A percentile compares a stretch with the other conserved stretches of the same genome.
Conservation (phyloP, 78 protist species). For the Creolimax fragrantissima region DNA sequence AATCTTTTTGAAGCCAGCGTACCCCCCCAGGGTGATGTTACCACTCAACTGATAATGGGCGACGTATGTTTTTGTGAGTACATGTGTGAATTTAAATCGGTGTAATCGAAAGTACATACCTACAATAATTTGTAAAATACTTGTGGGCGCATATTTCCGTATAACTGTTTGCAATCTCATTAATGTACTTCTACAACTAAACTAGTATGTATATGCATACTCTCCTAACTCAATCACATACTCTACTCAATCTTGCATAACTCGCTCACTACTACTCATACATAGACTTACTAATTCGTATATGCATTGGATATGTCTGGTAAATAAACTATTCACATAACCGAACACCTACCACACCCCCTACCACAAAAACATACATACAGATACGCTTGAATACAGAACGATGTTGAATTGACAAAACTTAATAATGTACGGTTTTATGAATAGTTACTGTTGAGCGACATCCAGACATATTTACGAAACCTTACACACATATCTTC, state of each 20-base stretch:
- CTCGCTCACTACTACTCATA: too few relatives aligned
- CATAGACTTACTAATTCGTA: too few relatives aligned
- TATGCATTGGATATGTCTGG: too few relatives aligned
- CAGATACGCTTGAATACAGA: too few relatives aligned
- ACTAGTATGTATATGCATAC: background rate
- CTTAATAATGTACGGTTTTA: too few relatives aligned
- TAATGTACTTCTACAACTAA: background rate
- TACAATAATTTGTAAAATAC: background rate
- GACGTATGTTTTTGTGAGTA: background rate
- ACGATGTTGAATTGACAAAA: too few relatives aligned
- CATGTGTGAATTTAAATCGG: too few relatives aligned
- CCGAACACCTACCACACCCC: too few relatives aligned
- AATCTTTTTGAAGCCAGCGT: conserved; percentile 5
- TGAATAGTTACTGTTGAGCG: too few relatives aligned
- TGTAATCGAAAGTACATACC: background rate
- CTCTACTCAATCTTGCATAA: too few relatives aligned
- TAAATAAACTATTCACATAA: too few relatives aligned
- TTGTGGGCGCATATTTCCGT: background rate
- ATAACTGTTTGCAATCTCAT: background rate
- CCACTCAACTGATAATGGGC: background rate
- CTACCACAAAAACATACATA: too few relatives aligned
- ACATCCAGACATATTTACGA: background rate
- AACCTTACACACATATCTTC: background rate
- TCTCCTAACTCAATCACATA: background rate
- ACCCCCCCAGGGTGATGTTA: conserved; percentile 26